These are phyloP conservation scores for Dendrocalamus latiflorus DNA, from an alignment of 202 grass and related monocot species.

Conservation along the genomic window DNA sequence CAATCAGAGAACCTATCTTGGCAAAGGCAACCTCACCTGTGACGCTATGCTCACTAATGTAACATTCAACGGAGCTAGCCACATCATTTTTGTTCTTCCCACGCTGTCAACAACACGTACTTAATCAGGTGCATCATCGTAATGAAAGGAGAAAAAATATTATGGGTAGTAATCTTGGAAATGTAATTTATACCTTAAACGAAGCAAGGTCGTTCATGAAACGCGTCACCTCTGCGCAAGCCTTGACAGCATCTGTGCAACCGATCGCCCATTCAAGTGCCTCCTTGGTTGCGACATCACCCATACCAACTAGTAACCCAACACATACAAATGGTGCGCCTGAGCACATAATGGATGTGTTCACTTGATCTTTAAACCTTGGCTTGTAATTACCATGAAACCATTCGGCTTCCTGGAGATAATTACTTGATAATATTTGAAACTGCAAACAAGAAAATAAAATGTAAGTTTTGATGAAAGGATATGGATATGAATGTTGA, in stretches of 20 bases:
- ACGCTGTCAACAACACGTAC: neutral
- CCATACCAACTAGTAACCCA: slow-evolving; percentile 11
- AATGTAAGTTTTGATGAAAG: neutral
- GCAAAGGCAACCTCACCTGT: neutral
- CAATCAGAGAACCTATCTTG: neutral
- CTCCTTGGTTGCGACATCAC: neutral
- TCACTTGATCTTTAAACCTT: slow-evolving; percentile 19
- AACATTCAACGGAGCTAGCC: neutral
- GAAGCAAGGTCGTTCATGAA: slow-evolving; percentile 17
- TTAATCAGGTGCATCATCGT: neutral
- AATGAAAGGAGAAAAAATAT: neutral
- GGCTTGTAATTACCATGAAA: slow-evolving; percentile 19
- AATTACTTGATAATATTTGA: slow-evolving; percentile 13
- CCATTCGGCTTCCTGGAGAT: slow-evolving; percentile 18
- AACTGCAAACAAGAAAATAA: neutral
- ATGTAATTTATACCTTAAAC: slow-evolving; percentile 7
- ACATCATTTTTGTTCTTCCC: slow-evolving; percentile 22
- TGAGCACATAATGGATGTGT: neutral
- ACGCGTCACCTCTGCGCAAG: slow-evolving; percentile 19
- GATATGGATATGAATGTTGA: slow-evolving; percentile 2
- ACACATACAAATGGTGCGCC: neutral
- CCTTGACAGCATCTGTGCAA: neutral
- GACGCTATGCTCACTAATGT: slow-evolving; percentile 14
- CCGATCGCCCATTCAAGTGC: slow-evolving; percentile 13
- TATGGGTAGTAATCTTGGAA: neutral